Evolutionary conservation across 805 yeast species (phyloP).

Genomic region (Saccharomycopsis olivae): DNA sequence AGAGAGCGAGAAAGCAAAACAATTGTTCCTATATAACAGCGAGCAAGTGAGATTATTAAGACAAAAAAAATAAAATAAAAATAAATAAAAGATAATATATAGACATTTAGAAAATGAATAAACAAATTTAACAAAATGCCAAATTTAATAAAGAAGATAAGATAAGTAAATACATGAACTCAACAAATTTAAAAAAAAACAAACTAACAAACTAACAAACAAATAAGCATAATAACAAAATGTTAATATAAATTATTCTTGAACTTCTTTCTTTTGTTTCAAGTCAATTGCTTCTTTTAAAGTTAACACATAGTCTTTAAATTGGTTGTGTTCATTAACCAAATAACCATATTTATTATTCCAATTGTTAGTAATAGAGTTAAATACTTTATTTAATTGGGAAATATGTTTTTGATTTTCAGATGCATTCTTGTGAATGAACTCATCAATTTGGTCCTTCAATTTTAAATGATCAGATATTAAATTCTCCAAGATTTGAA

Average conservation of each 20-base stretch:
- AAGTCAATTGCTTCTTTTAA: constrained; percentile 24
- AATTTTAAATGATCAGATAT: constrained; percentile 35
- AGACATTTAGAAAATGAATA: not conserved
- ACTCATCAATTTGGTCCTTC: constrained; percentile 27
- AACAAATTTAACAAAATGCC: not conserved
- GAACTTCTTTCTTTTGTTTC: constrained; percentile 9
- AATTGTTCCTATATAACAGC: not conserved
- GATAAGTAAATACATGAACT: not conserved
- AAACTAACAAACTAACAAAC: not conserved
- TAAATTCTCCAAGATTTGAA: constrained; percentile 28
- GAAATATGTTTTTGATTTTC: constrained; percentile 8
- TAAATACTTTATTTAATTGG: constrained; percentile 13
- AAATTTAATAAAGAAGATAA: not conserved
- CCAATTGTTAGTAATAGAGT: constrained; percentile 30
- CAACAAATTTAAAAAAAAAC: not conserved
- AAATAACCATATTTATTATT: constrained; percentile 29
- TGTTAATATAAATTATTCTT: no score
- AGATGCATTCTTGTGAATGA: constrained; percentile 20
- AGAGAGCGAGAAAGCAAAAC: not conserved
- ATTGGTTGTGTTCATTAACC: constrained; percentile 27
- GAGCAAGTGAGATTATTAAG: not conserved
- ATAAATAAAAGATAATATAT: no score
- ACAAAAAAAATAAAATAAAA: no score
- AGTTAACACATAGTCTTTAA: constrained; percentile 25
- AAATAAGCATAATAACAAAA: no score